phyloP scores from a whole-genome alignment of 75 land plant genomes.

The Cryptomeria japonica region DNA sequence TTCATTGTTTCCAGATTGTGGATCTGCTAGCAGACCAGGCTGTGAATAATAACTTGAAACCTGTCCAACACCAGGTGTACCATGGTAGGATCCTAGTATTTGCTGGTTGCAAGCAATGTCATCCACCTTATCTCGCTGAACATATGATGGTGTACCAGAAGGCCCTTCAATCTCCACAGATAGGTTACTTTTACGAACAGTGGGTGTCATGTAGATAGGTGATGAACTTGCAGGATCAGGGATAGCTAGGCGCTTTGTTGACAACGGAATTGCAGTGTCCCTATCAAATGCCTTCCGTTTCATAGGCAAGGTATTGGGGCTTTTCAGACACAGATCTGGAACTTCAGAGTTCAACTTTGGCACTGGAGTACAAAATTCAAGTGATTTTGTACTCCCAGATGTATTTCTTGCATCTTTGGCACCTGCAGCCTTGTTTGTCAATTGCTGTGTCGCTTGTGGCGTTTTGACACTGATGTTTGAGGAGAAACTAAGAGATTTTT shows the following conservation, averaged over 20 bases:
- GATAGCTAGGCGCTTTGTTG: slow-evolving; percentile 50
- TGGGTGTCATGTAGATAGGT: slow-evolving; percentile 44
- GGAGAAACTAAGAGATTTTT: slow-evolving; percentile 62
- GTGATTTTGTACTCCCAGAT: slow-evolving; percentile 7
- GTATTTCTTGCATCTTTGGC: slow-evolving; percentile 16
- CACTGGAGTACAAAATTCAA: slow-evolving; percentile 17
- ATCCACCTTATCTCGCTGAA: slow-evolving; percentile 31
- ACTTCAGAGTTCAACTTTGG: slow-evolving; percentile 24
- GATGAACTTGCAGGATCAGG: slow-evolving; percentile 50
- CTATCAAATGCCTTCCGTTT: slow-evolving; percentile 75
- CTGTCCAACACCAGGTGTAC: slow-evolving; percentile 23
- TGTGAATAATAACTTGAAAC: slow-evolving; percentile 37
- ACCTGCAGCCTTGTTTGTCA: slow-evolving; percentile 16
- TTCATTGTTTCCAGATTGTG: slow-evolving; percentile 50
- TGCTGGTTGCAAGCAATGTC: slow-evolving; percentile 17
- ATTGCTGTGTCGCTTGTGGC: slow-evolving; percentile 17
- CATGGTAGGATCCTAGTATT: background rate
- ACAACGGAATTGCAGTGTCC: slow-evolving; percentile 41
- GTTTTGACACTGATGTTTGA: slow-evolving; percentile 30
- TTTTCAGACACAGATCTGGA: slow-evolving; percentile 34
- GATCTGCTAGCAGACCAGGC: slow-evolving; percentile 46
- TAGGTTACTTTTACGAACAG: slow-evolving; percentile 29
- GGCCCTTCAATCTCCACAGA: slow-evolving; percentile 21
- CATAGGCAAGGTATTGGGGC: slow-evolving; percentile 55
- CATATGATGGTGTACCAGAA: slow-evolving; percentile 19